Conservation (phyloP, 1,284 basidiomycete species). For the Erythrobasidium hasegawianum region DNA sequence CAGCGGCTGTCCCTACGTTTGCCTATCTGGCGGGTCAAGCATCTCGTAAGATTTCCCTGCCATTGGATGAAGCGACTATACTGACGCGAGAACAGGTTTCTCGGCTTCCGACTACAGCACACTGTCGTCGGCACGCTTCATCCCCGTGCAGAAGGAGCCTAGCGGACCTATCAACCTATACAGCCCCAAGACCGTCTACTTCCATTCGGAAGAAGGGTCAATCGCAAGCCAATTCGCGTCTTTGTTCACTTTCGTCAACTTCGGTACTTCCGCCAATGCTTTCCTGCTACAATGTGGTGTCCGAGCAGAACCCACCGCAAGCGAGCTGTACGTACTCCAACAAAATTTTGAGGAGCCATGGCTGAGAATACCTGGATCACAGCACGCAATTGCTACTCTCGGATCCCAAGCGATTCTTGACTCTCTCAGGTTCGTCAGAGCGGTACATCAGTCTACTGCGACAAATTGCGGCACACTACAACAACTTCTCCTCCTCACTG, state of each 20-base stretch:
- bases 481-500: constrained; percentile 35
- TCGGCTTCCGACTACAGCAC: constrained; percentile 45
- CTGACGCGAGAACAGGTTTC: constrained; percentile 42
- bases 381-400: constrained; percentile 46
- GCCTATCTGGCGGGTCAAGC: constrained; percentile 62
- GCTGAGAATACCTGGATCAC: not conserved
- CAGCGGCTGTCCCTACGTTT: constrained; percentile 67
- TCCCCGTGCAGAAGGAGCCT: constrained; percentile 48
- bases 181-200: constrained; percentile 36
- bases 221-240: constrained; percentile 43
- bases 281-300: constrained; percentile 87
- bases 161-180: constrained; percentile 58
- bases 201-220: constrained; percentile 38
- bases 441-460: constrained; percentile 47
- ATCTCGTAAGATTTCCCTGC: constrained; percentile 23
- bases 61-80: not conserved
- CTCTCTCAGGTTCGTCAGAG: constrained; percentile 43
- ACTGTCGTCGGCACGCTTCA: constrained; percentile 48
- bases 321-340: constrained; percentile 55
- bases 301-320: constrained; percentile 78
- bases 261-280: constrained; percentile 72
- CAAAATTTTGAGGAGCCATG: not conserved
- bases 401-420: constrained; percentile 43
- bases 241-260: constrained; percentile 80
- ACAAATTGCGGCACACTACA: constrained; percentile 46